Percentiles rank a stretch among this genome's conserved stretches.
Conservation (phyloP, 2,329 filamentous ascomycete species). For the Alternaria sp. region DNA sequence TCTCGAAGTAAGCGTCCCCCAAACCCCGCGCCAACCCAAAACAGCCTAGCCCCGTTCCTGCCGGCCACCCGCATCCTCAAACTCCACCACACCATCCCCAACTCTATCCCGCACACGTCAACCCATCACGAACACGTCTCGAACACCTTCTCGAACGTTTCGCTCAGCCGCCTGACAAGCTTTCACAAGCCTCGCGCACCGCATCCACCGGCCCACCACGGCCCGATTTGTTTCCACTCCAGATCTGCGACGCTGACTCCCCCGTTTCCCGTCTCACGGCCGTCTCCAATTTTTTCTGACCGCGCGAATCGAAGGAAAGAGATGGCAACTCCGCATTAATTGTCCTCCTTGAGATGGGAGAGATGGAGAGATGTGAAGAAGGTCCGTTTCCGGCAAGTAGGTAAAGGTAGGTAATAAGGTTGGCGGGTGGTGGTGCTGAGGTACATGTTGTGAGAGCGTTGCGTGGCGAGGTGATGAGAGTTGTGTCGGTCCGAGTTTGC, state of each 20-base stretch:
- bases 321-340: neutral
- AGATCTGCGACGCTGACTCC: constrained; percentile 8
- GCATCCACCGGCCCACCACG: neutral
- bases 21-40: neutral
- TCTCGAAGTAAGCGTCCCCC: neutral
- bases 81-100: neutral
- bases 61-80: neutral
- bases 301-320: neutral
- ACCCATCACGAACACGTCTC: neutral
- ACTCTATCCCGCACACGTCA: neutral
- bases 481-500: neutral
- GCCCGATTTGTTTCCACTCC: constrained; percentile 10
- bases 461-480: neutral
- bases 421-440: neutral
- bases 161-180: neutral
- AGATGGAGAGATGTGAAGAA: neutral
- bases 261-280: constrained; percentile 9
- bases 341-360: too few relatives aligned
- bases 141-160: neutral
- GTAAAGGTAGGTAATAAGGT: neutral
- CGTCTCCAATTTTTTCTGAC: constrained; percentile 6
- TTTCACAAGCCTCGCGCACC: neutral
- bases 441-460: constrained; percentile 6
- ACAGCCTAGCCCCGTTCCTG: neutral
- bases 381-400: neutral